phyloP scores from a whole-genome alignment of 2,329 filamentous ascomycete genomes.

The Xylaria digitata region DNA sequence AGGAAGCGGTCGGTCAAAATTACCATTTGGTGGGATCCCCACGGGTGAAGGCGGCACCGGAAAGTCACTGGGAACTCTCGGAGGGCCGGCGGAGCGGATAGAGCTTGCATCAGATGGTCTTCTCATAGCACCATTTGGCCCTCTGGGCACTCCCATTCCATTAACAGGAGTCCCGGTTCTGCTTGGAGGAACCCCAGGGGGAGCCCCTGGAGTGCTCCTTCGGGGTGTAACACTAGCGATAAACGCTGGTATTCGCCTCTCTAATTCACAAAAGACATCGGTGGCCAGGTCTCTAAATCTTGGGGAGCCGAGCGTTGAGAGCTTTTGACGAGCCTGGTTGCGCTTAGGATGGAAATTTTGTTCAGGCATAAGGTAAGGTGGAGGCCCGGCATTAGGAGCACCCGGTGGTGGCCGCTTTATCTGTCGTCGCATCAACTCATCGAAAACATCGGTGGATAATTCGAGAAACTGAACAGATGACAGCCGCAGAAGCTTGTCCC shows the following conservation, averaged over 20 bases:
- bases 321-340: constrained; percentile 95
- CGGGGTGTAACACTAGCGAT: constrained; percentile 75
- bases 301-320: constrained; percentile 87
- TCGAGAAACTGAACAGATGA: constrained; percentile 96
- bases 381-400: constrained; percentile 64
- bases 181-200: constrained; percentile 66
- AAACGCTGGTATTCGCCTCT: constrained; percentile 88
- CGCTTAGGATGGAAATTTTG: constrained; percentile 94
- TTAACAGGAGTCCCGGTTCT: constrained; percentile 72
- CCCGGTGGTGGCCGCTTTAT: constrained; percentile 68
- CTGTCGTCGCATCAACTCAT: constrained; percentile 91
- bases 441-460: constrained; percentile 96
- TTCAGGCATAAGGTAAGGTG: constrained; percentile 83
- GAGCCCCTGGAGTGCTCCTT: constrained; percentile 69
- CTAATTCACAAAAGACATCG: constrained; percentile 95
- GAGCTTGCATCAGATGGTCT: constrained; percentile 73
- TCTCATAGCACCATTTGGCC: constrained; percentile 62
- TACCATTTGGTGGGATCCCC: constrained; percentile 66
- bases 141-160: constrained; percentile 63
- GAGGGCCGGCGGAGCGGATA: constrained; percentile 58
- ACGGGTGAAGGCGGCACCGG: constrained; percentile 68
- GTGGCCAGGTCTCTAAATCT: constrained; percentile 92
- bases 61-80: constrained; percentile 56
- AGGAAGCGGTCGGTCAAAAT: constrained; percentile 80
- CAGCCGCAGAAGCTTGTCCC: constrained; percentile 91